A percentile compares a stretch with the other conserved stretches of the same genome.
Evolutionary conservation across 2,329 filamentous ascomycete genomes (phyloP).

Genomic region (Trichoderma pleuroti): DNA sequence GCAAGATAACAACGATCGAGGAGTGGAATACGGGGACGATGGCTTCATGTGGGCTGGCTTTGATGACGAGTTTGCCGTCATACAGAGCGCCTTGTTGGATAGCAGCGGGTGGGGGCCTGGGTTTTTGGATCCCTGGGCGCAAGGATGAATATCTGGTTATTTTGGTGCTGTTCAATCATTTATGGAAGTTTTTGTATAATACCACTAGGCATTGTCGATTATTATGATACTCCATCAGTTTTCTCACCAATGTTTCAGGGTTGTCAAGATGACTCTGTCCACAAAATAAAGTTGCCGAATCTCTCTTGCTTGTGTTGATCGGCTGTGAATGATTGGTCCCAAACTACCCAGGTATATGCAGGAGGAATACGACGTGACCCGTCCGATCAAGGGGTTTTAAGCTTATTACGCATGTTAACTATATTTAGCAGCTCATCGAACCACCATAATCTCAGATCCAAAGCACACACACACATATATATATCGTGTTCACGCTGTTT

Average conservation of each 20-base stretch:
- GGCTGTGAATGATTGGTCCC: background rate
- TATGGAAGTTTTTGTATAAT: background rate
- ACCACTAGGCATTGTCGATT: background rate
- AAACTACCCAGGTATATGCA: background rate
- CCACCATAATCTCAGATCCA: background rate
- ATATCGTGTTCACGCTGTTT: background rate
- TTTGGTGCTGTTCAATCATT: background rate
- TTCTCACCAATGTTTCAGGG: background rate
- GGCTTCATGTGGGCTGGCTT: constrained; percentile 15
- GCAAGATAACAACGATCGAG: background rate
- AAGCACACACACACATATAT: background rate
- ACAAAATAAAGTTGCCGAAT: background rate
- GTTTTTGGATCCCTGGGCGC: constrained; percentile 10
- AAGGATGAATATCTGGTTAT: background rate
- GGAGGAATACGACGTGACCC: background rate
- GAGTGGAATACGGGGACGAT: background rate
- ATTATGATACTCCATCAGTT: background rate
- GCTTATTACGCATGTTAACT: background rate
- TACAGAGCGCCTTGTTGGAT: constrained; percentile 11
- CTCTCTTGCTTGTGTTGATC: background rate
- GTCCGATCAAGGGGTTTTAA: background rate
- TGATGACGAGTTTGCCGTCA: constrained; percentile 9
- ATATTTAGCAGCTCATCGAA: background rate
- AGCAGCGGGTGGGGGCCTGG: constrained; percentile 12
- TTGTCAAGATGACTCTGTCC: background rate